Evolutionary conservation across 1,284 basidiomycete genomes (phyloP), one percentile per base, ranked within the genome.

Genomic region (Phlebopus sp.): DNA sequence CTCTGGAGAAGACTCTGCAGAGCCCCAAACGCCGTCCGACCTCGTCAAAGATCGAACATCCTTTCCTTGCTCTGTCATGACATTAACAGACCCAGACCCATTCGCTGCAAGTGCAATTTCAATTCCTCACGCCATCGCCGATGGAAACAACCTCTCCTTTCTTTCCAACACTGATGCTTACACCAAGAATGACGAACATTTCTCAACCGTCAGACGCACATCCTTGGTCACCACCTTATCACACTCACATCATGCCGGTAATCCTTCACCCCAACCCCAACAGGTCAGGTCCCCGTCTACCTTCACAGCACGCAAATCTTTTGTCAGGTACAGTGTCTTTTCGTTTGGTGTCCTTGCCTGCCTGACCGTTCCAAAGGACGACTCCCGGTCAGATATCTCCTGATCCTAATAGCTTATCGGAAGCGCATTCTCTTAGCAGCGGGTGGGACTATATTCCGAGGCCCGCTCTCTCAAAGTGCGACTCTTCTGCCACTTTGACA

Each of bases 171-270:
- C 71, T 27, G 79, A 82, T 49, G 64, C 71, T 34, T 54, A 64
- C 35, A 57, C 68, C 18, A 75, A 75, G 59, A 69, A 67, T 46
- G 52, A 49, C 31, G 66, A 66, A 19, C 30, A 53, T 7, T 67
- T 71, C 34, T 46, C 64, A 21, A 54, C 59, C 31, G 56, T 67
- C 48, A 73, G 76, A 56, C 71, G 79, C 47, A 62, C 69, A 15
- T 82, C 81, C 3, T 79, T 78, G 59, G 73, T 74, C 25, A 82
- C 82, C 4, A 76, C 79, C 14, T 81, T 80, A 5, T 77, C 79
- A 11, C 68, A 74, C 51, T 79, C 76, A 32, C 71, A 76, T 57
- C 60, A 60, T 54, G 57, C 44, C 19, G n/a, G 39, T 27, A 15
- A 32, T 52, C 50, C 32, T 56, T 52, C 29, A 49, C 42, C 42